phyloP scores from a whole-genome alignment of 164 flowering plant genomes.

The Hamamelis virginiana region DNA sequence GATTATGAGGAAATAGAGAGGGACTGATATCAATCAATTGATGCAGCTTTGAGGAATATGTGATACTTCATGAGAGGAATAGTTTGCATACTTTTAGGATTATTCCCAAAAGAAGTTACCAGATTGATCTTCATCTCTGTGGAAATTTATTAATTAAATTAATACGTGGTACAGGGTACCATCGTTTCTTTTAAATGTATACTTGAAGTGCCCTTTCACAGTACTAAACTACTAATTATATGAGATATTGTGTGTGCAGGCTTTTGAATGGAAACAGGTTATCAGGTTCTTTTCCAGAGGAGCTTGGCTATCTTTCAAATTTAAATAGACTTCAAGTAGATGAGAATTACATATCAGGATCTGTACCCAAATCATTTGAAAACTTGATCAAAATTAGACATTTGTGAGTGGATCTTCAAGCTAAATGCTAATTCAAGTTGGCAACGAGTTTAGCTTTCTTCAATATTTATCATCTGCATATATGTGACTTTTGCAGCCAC shows the following conservation, averaged over 20 bases:
- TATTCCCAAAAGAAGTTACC: neutral
- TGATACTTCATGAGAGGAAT: neutral
- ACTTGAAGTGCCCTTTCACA: neutral
- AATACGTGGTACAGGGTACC: neutral
- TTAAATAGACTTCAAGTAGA: conserved; percentile 70
- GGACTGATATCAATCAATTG: neutral
- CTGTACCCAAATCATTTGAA: conserved; percentile 74
- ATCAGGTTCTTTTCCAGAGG: conserved; percentile 72
- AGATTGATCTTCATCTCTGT: neutral
- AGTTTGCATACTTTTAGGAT: neutral
- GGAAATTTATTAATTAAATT: neutral
- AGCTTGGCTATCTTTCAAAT: conserved; percentile 69
- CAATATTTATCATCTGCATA: neutral
- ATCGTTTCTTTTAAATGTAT: neutral
- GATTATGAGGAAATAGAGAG: neutral
- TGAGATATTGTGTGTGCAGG: conserved; percentile 34
- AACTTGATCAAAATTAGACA: conserved; percentile 55
- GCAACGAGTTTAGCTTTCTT: neutral
- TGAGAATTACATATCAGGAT: conserved; percentile 66
- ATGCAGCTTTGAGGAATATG: neutral
- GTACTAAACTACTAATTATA: neutral
- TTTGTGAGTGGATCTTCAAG: conserved; percentile 53
- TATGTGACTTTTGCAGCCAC: conserved; percentile 49
- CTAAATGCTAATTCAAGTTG: conserved; percentile 1
- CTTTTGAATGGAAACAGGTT: conserved; percentile 81